Conservation (phyloP, 139 green algal species). For the Chlamydomonas eustigma region DNA sequence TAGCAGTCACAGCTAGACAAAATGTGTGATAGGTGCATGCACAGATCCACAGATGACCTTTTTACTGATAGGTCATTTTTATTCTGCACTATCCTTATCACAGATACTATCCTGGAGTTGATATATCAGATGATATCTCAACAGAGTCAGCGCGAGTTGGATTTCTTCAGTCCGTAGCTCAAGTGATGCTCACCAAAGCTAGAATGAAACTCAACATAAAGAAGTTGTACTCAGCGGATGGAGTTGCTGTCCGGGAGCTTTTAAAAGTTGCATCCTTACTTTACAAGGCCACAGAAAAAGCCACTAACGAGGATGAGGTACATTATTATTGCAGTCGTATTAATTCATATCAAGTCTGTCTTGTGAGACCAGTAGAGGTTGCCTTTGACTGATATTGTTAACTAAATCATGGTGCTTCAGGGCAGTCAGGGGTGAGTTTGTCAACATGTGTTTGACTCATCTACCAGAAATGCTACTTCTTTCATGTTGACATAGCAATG, state of each 20-base stretch:
- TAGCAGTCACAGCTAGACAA: no score
- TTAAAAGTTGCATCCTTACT: constrained; percentile 73
- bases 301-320: constrained; percentile 35
- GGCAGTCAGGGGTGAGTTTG: no score
- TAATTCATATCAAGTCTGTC: no score
- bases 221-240: constrained; percentile 76
- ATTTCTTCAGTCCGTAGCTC: constrained; percentile 60
- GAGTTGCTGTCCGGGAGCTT: constrained; percentile 70
- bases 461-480: no score
- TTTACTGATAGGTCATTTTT: not conserved
- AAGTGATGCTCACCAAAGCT: constrained; percentile 65
- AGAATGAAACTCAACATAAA: constrained; percentile 83
- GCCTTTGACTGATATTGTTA: no score
- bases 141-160: constrained; percentile 65
- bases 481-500: no score
- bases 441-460: no score
- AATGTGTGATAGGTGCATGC: no score
- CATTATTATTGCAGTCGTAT: not conserved
- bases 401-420: no score
- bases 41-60: not conserved
- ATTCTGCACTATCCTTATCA: not conserved
- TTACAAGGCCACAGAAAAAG: constrained; percentile 57
- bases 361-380: no score
- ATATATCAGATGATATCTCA: constrained; percentile 69
- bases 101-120: constrained; percentile 53